Base-by-base conservation (phyloP, 2,329 filamentous ascomycete species). In the Chaetomiaceae sp. region DNA sequence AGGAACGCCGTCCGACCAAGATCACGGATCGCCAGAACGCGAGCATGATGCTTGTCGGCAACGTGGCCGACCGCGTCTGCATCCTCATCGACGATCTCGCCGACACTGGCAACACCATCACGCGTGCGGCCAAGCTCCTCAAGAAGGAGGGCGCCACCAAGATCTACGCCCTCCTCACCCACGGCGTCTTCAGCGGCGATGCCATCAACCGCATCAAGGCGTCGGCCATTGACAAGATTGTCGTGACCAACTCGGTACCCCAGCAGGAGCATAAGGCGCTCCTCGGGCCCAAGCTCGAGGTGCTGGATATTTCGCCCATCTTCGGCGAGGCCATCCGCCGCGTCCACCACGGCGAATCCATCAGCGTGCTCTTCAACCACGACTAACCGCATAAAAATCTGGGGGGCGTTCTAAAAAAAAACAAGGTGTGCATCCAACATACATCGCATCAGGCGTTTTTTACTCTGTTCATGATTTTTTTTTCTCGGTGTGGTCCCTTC, bases 101-200 rank as follows among this genome's bases (percentile, higher is more conserved):
- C 17, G 93, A 99, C 68, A 99, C 93, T 1, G 93, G 87, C 50
- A 97, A 97, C 72, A 99, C 93, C 33, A 96, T 97, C 62, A 97
- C 92, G 0, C 83, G 93, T 54, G 93, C 93, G 8, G 93, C 93
- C 25, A 96, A 97, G 74, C 78, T 97, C n/a, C 74, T 97, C 58
- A 96, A 96, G 75, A 92, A 89, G 63, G 89, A 96, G 70, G 91
- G 92, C 38, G 93, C 93, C n/a, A 86, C 84, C 31, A 83, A 83
- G 59, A 90, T 97, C 40, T 95, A 91, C 66, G 93, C 93, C 6
- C 78, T 99, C 47, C 80, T 99, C 59, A 97, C 93, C 5, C 93
- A 99, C 66, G 93, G 92, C 47, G 89, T 97, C 57, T 81, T 99
- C 65, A 96, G 89, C 65, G 93, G 93, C 27, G 92, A 99, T 67